Evolutionary conservation across 305 asterid genomes (phyloP), one percentile per base, ranked within the genome.

Genomic region (Petunia hybrid): DNA sequence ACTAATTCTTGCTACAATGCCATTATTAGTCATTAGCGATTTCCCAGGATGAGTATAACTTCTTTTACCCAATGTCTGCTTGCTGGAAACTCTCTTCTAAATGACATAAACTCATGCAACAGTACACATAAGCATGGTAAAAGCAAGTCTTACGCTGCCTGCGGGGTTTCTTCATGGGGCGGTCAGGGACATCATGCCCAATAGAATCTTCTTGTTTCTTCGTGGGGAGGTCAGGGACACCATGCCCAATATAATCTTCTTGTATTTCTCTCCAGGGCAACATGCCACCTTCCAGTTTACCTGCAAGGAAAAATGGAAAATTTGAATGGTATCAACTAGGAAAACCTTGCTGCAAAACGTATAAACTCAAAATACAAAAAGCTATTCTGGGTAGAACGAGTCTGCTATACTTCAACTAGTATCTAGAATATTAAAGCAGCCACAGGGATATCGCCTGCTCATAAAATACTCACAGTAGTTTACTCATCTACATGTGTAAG

Each of bases 111-210:
- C 63, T 48, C 62, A 62, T 39, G 62, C 42, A 63, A 76, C 66
- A 82, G 70, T 45, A 40, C 39, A 35, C 41, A 35, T 75, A 45
- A 79, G 69, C 46, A 71, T 67, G 76, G 80, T 41, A 82, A 75
- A 71, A 51, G 10, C 12, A 63, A 81, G 31, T 22, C 97, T 90
- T 91, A 95, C 97, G 93, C 76, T 80, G 91, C 83, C 91, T 91
- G 16, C 48, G 95, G 22, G 89, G 87, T 84, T 87, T 91, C 81
- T 45, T 87, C 71, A 8, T 78, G 77, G 91, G 89, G 80, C 83
- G 83, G 53, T 85, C 87, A 4, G 80, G 75, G 69, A 78, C 88
- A 78, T 80, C 73, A 36, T 80, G 82, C 74, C 60, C 86, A 60
- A 38, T 45, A 40, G 80, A 53, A 76, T 82, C 81, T 76, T 80